Evolutionary conservation across 1,284 basidiomycete genomes (phyloP), one percentile per base, ranked within the genome.

Genomic region (Ceratobasidium sp.): DNA sequence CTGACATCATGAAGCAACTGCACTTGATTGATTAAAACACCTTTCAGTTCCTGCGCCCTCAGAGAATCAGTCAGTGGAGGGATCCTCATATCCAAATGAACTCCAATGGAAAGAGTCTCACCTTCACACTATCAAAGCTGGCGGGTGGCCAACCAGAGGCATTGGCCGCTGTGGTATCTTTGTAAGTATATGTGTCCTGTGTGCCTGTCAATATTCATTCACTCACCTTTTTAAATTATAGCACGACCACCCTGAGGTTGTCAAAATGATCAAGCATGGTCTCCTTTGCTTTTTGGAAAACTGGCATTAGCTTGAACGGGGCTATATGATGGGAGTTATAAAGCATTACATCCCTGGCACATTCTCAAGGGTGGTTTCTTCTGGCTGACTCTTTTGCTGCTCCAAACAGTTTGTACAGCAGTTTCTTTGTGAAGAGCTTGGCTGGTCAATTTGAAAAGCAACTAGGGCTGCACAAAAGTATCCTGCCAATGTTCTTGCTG

Each of bases 401-500:
- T 64, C 61, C 2, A 32, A 64, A 32, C 43, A 21, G 2, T 48
- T 64, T 36, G 34, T 39, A 23, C 48, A 28, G 4, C 45, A n/a
- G 14, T 64, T 64, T 26, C 34, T 64, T 32, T 46, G 30, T 1
- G 32, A 32, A 30, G 32, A 32, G 10, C 46, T 64, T 10, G 46
- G 46, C 9, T 64, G 61, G 61, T 64, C 61, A 39, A 34, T 50
- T 34, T 46, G 48, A 50, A 48, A 48, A 32, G 41, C 61, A 50
- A 64, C 61, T 50, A n/a, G 61, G 14, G 61, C 61, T 23, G 61
- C 61, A 1, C 61, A 64, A 32, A 64, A 64, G n/a, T 64, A 50
- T 16, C 61, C 61, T 3, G 14, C 61, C 4, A 52, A 64, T 32
- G 46, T 64, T 3, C n/a, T 21, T 12, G 28, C 18, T 36, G 61